These are phyloP conservation scores for Pseudotsuga menziesii DNA, from an alignment of 75 land plant species.

Conservation along the genomic window DNA sequence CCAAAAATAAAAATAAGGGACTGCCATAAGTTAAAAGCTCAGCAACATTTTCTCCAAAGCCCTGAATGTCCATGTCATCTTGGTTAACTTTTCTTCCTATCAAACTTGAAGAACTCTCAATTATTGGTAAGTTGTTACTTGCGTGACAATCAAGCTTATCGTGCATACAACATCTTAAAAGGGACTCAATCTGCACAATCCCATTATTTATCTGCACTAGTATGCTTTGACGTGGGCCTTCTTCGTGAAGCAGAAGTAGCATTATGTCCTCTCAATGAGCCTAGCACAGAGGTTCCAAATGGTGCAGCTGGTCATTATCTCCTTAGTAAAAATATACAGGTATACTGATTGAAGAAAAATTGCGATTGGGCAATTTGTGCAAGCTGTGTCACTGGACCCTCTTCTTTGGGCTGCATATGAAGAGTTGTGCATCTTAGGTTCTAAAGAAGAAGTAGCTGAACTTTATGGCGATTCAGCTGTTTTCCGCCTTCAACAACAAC, in stretches of 20 bases:
- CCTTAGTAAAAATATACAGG: too few species aligned
- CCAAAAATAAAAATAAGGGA: too few species aligned
- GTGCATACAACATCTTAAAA: conserved; percentile 80
- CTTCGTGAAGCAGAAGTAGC: conserved; percentile 86
- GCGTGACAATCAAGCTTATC: conserved; percentile 77
- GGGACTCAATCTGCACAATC: conserved; percentile 80
- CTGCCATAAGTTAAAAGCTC: too few species aligned
- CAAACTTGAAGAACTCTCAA: conserved; percentile 78
- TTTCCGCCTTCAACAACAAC: conserved; percentile 37
- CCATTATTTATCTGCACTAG: conserved; percentile 88
- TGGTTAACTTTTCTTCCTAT: too few species aligned
- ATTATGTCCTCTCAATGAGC: conserved; percentile 54
- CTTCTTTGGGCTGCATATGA: conserved; percentile 98
- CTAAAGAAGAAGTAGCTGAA: too few species aligned
- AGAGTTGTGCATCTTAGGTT: conserved; percentile 86
- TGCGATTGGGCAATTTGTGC: conserved; percentile 78
- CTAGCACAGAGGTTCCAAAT: conserved; percentile 75
- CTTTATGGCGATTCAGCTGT: too few species aligned
- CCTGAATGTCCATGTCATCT: too few species aligned
- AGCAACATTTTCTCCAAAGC: too few species aligned
- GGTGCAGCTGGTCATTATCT: too few species aligned
- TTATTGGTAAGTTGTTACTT: conserved; percentile 86
- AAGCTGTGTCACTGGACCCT: conserved; percentile 82
- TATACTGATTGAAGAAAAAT: conserved; percentile 72
- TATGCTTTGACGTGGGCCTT: conserved; percentile 91